Conservation (phyloP, 768 basidiomycete genomes). For the Rhodotorula diobovata region DNA sequence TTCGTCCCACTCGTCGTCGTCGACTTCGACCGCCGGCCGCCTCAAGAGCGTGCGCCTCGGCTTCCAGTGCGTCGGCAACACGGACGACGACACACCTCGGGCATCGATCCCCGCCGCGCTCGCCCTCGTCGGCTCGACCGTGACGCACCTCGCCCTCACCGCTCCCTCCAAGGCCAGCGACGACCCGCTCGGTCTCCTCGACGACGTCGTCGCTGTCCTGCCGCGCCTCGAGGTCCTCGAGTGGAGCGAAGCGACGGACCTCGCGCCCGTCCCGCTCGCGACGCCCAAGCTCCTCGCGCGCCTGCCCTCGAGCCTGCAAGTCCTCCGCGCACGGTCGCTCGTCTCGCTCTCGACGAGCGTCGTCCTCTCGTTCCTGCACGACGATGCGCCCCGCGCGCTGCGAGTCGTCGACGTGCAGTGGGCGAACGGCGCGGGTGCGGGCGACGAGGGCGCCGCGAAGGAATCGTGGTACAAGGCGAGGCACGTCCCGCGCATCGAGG, state of each 20-base stretch:
- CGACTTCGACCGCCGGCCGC: too few species aligned
- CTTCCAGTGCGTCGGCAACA: slow-evolving; percentile 20
- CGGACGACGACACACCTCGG: slow-evolving; percentile 27
- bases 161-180: slow-evolving; percentile 12
- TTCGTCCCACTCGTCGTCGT: too few species aligned
- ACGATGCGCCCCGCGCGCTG: neutral
- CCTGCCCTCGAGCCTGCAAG: neutral
- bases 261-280: slow-evolving; percentile 1
- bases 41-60: slow-evolving; percentile 4
- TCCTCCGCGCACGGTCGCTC: slow-evolving; percentile 1
- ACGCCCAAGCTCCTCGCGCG: neutral
- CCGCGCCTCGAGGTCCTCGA: slow-evolving; percentile 4
- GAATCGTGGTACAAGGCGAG: slow-evolving; percentile 14
- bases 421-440: neutral
- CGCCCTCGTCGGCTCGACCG: neutral
- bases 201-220: slow-evolving; percentile 13
- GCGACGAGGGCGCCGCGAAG: neutral
- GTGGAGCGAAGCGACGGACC: slow-evolving; percentile 8
- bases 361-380: slow-evolving; percentile 8
- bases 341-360: slow-evolving; percentile 22
- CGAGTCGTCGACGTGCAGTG: slow-evolving; percentile 5
- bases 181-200: slow-evolving; percentile 14
- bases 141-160: neutral
- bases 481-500: slow-evolving; percentile 5
- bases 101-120: slow-evolving; percentile 17